These are phyloP conservation scores for Lactarius tabidus DNA, from an alignment of 768 basidiomycete species.

Conservation along the genomic window DNA sequence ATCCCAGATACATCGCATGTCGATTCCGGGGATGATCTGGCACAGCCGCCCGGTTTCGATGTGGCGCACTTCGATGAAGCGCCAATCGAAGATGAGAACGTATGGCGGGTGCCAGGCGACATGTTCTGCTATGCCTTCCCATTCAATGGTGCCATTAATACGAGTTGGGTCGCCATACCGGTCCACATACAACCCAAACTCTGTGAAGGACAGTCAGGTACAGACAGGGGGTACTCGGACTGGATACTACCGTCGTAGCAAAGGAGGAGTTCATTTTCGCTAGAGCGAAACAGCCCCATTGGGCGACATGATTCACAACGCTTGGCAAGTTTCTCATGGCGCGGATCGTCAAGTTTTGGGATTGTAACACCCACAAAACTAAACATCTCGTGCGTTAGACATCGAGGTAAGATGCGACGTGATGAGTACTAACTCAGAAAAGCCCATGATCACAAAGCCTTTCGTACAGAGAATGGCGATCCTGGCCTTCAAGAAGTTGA, in stretches of 20 bases:
- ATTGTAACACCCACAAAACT: slow-evolving; percentile 89
- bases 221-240: not conserved
- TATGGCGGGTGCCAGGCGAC: too few species aligned
- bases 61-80: too few species aligned
- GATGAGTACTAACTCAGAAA: slow-evolving; percentile 65
- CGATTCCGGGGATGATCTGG: too few species aligned
- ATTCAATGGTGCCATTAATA: too few species aligned
- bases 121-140: too few species aligned
- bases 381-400: slow-evolving; percentile 12
- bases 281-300: slow-evolving; percentile 87
- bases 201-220: slow-evolving; percentile 36
- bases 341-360: slow-evolving; percentile 71
- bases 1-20: too few species aligned
- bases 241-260: slow-evolving; percentile 72
- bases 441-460: slow-evolving; percentile 97
- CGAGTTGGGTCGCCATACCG: too few species aligned
- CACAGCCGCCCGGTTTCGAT: too few species aligned
- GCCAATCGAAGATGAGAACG: too few species aligned
- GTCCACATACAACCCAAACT: too few species aligned
- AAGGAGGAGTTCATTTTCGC: slow-evolving; percentile 84
- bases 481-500: slow-evolving; percentile 90
- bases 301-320: too few species aligned
- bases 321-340: too few species aligned
- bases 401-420: not conserved
- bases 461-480: slow-evolving; percentile 91